These are phyloP conservation scores for Haplographium delicatum DNA, from an alignment of 495 filamentous ascomycete species.

Conservation along the genomic window DNA sequence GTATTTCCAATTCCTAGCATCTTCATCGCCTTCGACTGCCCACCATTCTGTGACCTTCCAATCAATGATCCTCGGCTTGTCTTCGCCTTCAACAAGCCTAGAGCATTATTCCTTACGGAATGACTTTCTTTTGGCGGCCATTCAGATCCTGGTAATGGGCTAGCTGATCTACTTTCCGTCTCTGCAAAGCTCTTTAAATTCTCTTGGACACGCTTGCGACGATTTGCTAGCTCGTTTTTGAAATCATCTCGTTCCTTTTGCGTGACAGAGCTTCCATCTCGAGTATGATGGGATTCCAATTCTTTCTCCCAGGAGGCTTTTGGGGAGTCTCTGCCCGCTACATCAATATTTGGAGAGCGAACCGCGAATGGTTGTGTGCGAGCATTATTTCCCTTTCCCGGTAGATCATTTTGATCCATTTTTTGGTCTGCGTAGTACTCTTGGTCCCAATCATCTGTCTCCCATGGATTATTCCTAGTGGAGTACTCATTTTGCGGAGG, in stretches of 20 bases:
- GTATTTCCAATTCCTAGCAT: constrained; percentile 60
- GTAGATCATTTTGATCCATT: constrained; percentile 7
- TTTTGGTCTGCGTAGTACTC: constrained; percentile 11
- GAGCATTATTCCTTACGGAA: constrained; percentile 42
- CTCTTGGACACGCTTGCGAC: constrained; percentile 74
- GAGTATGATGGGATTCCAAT: constrained; percentile 25
- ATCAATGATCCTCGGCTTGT: constrained; percentile 55
- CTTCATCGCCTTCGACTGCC: constrained; percentile 61
- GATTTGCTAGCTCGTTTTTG: constrained; percentile 69
- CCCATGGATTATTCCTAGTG: constrained; percentile 47
- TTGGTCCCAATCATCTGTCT: constrained; percentile 44
- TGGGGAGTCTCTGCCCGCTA: neutral
- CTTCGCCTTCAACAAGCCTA: constrained; percentile 65
- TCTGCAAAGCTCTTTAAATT: constrained; percentile 70
- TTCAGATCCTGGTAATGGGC: constrained; percentile 36
- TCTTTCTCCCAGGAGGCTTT: constrained; percentile 33
- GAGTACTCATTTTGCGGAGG: constrained; percentile 26
- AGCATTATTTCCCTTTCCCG: too few species aligned
- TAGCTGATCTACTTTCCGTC: constrained; percentile 54
- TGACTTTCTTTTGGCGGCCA: constrained; percentile 30
- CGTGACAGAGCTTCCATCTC: constrained; percentile 54
- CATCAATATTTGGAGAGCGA: constrained; percentile 29
- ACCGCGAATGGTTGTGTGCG: constrained; percentile 32
- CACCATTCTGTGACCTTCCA: constrained; percentile 35
- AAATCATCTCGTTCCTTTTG: constrained; percentile 72